Percentiles rank a stretch among this genome's conserved stretches.
These are phyloP conservation scores for Trametes sp. DNA, from an alignment of 1,284 basidiomycete genomes.

Conservation along the genomic window DNA sequence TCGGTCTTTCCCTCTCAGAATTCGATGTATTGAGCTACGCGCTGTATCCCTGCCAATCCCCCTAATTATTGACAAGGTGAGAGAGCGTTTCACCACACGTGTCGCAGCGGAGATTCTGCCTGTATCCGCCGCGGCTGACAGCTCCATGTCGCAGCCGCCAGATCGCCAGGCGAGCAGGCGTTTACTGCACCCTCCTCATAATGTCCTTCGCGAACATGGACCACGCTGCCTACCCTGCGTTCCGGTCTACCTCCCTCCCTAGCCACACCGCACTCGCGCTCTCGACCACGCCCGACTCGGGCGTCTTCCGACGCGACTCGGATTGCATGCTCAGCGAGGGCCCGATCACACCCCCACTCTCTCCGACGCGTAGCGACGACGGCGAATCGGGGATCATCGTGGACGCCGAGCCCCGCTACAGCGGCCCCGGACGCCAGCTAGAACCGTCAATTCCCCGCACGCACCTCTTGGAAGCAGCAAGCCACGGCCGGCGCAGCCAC, in stretches of 20 bases:
- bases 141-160: constrained; percentile 32
- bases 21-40: constrained; percentile 35
- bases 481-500: constrained; percentile 26
- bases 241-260: constrained; percentile 48
- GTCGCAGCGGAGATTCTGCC: constrained; percentile 28
- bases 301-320: constrained; percentile 39
- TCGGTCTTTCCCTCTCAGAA: constrained; percentile 25
- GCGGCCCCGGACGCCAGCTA: constrained; percentile 28
- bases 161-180: constrained; percentile 37
- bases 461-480: constrained; percentile 29
- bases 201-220: constrained; percentile 36
- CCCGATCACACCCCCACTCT: constrained; percentile 50
- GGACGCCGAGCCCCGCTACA: constrained; percentile 41
- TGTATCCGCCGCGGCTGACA: constrained; percentile 29
- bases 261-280: constrained; percentile 37
- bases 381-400: constrained; percentile 39
- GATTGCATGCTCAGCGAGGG: constrained; percentile 46
- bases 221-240: constrained; percentile 33
- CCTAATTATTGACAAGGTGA: constrained; percentile 37
- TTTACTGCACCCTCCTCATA: constrained; percentile 35
- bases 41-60: constrained; percentile 26
- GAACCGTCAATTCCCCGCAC: constrained; percentile 18
- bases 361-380: constrained; percentile 46
- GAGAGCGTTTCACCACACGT: constrained; percentile 32
- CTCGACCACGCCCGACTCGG: constrained; percentile 36